Base-by-base conservation (phyloP, 176 grass and related monocot species). In the Triticum dicoccoides region DNA sequence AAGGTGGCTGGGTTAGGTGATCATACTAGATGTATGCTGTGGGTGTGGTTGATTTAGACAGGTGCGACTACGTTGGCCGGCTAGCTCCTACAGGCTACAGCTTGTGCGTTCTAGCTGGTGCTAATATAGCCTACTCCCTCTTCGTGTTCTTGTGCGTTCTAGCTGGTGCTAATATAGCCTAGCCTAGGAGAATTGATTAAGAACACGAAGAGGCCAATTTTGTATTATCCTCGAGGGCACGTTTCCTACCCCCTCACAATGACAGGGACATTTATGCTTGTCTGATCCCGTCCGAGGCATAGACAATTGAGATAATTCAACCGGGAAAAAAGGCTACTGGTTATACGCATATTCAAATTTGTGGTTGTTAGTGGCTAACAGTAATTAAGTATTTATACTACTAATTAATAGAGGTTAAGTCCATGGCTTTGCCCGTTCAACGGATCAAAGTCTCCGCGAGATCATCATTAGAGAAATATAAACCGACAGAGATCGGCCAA, bases 261-360 rank as follows among this genome's bases (percentile, higher is more conserved):
- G 33, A 65, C 12, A 79, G 8, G 29, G 4, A 65, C 63, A 30
- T 54, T 2, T 20, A 38, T 41, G 23, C 30, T 70, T 56, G 79
- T 10, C 65, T 39, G 58, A 87, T 47, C 61, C 21, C 56, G 76
- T 51, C 34, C 51, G 66, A 87, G 61, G 27, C n/a, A 72, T 74
- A 75, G 79, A 71, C 30, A 34, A 61, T 3, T 61, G 29, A 30
- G 35, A 37, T 6, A 39, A 12, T 47, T 47, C 25, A 56, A 34
- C 30, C 59, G 15, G n/a, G 58, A 47, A 35, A 35, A 75, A 38
- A 20, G 27, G 5, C 12, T 8, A 66, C 65, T 7, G 29, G 6
- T 67, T 67, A 15, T 2, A 54, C 51, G 51, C 51, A 54, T 54
- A 24, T 63, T 63, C n/a, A 59, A 59, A 58, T 18, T 18, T 59